A percentile compares a stretch with the other conserved stretches of the same genome.
Evolutionary conservation across 2,329 filamentous ascomycete genomes (phyloP).

Genomic region (Ceratocystiopsis brevicomis): DNA sequence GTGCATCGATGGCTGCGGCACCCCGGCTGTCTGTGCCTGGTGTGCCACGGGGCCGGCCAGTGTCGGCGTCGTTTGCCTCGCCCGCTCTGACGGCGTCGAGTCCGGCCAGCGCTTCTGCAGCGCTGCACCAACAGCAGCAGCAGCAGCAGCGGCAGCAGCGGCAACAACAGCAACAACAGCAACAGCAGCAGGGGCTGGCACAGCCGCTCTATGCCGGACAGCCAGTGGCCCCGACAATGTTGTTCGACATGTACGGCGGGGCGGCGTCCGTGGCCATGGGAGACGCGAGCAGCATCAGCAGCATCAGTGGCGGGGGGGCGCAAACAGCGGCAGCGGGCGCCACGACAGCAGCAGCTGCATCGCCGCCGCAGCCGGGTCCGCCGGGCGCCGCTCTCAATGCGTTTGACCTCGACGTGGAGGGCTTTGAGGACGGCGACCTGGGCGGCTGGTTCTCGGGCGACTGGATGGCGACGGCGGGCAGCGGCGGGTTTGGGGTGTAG

Average conservation of each 20-base stretch:
- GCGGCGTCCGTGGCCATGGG: background rate
- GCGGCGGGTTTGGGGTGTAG: no score
- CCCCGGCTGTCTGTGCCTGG: no score
- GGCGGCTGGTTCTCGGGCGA: constrained; percentile 11
- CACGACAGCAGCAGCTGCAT: background rate
- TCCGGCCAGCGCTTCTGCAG: background rate
- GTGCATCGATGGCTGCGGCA: no score
- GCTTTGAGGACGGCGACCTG: constrained; percentile 9
- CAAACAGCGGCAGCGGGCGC: no score
- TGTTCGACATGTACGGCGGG: constrained; percentile 3
- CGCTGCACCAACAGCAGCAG: background rate
- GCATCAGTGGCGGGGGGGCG: background rate
- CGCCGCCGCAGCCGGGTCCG: background rate
- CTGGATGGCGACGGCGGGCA: constrained; percentile 9
- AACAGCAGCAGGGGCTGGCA: background rate
- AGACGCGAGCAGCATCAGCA: background rate
- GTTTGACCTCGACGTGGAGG: constrained; percentile 16
- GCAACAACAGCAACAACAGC: background rate
- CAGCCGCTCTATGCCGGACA: background rate
- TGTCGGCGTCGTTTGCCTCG: no score
- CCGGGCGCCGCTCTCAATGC: constrained; percentile 12
- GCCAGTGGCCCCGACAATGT: background rate
- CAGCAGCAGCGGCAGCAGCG: background rate
- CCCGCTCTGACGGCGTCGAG: background rate
- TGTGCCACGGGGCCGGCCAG: no score